phyloP scores from a whole-genome alignment of 129 eudicot genomes.

The Silybum marianum region DNA sequence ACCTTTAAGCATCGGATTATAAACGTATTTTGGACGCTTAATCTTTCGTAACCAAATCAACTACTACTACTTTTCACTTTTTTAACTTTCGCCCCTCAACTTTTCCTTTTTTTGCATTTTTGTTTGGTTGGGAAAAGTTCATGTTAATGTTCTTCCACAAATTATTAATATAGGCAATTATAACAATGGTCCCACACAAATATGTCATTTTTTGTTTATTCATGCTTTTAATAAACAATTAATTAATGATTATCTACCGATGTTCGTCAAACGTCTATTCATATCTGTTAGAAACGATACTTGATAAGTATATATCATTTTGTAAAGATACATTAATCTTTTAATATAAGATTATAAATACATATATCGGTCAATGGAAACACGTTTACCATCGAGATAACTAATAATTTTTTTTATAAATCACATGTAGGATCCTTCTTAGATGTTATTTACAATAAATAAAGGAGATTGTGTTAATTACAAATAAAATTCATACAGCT shows the following conservation, averaged over 20 bases:
- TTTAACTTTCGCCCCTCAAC: not conserved
- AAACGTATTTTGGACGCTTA: constrained; percentile 15
- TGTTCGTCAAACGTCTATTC: constrained; percentile 1
- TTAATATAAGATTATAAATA: not conserved
- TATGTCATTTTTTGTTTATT: constrained; percentile 4
- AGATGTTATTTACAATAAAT: not conserved
- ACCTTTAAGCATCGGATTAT: not conserved
- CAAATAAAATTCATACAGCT: not conserved
- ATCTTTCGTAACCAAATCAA: not conserved
- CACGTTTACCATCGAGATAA: not conserved
- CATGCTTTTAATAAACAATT: not conserved
- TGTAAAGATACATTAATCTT: not conserved
- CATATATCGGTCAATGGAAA: not conserved
- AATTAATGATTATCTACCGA: not conserved
- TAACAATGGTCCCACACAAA: not conserved
- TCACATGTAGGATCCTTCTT: not conserved
- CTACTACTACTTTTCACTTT: not conserved
- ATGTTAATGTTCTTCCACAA: constrained; percentile 1
- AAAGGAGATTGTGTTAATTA: not conserved
- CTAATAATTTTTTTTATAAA: not conserved
- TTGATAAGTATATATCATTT: not conserved
- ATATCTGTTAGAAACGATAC: not conserved
- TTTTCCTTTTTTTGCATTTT: constrained; percentile 1
- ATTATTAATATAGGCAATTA: not conserved
- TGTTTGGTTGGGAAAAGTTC: constrained; percentile 5